Percentiles rank a stretch among this genome's conserved stretches.
phyloP scores from a whole-genome alignment of 768 basidiomycete genomes.

The Trametes meyenii region DNA sequence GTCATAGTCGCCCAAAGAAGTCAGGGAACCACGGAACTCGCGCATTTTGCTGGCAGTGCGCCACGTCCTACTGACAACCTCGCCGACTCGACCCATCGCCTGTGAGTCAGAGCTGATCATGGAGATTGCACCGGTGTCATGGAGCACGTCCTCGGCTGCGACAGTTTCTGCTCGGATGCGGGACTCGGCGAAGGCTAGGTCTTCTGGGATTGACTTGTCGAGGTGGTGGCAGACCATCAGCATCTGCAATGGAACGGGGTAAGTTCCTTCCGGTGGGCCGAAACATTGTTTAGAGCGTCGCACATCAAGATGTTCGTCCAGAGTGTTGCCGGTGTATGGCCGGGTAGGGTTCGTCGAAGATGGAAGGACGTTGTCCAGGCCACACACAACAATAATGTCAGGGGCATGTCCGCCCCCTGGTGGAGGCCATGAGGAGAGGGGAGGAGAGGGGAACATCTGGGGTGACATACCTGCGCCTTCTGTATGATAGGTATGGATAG shows the following conservation, averaged over 20 bases:
- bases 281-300: conserved; percentile 30
- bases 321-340: conserved; percentile 87
- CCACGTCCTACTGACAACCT: conserved; percentile 93
- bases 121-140: conserved; percentile 91
- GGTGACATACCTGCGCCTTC: conserved; percentile 79
- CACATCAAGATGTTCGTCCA: conserved; percentile 97
- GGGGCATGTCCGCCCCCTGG: conserved; percentile 92
- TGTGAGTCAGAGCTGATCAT: conserved; percentile 98
- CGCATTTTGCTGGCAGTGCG: conserved; percentile 96
- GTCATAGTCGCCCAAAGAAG: conserved; percentile 65
- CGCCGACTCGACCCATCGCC: conserved; percentile 98
- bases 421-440: not conserved
- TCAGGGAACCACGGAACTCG: conserved; percentile 73
- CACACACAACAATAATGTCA: conserved; percentile 97
- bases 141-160: conserved; percentile 95
- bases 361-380: conserved; percentile 85
- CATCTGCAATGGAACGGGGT: conserved; percentile 61
- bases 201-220: conserved; percentile 88
- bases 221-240: conserved; percentile 99
- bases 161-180: conserved; percentile 96
- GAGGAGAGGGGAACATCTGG: not conserved
- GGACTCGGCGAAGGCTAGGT: conserved; percentile 94
- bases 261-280: conserved; percentile 2
- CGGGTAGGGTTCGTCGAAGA: conserved; percentile 97
- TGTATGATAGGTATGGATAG: conserved; percentile 96